Evolutionary conservation across 495 filamentous ascomycete species (phyloP).

Genomic region (Trichocladium antarcticum): DNA sequence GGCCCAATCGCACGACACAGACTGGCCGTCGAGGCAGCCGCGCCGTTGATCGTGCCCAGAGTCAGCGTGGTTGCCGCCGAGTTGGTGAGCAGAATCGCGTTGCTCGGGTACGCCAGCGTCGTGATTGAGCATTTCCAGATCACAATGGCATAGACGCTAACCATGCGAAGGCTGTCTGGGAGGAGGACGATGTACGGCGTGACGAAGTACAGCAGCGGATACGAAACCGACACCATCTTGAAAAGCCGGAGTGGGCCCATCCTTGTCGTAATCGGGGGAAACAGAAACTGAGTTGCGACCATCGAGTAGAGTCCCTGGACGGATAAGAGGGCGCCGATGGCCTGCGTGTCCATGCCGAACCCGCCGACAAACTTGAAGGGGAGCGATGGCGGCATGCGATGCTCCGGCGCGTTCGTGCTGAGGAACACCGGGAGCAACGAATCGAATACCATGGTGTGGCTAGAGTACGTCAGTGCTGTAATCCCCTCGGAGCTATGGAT

Average conservation of each 20-base stretch:
- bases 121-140: conserved; percentile 83
- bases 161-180: conserved; percentile 55
- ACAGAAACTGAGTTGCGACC: conserved; percentile 68
- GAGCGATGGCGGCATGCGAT: conserved; percentile 34
- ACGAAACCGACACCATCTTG: conserved; percentile 63
- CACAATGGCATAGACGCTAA: conserved; percentile 61
- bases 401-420: conserved; percentile 52
- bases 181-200: conserved; percentile 85
- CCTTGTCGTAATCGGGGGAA: conserved; percentile 58
- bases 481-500: neutral
- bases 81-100: conserved; percentile 74
- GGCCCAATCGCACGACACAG: conserved; percentile 79
- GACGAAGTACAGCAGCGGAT: conserved; percentile 78
- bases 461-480: conserved; percentile 16
- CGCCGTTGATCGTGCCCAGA: conserved; percentile 83
- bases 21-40: conserved; percentile 83
- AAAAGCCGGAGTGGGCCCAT: conserved; percentile 73
- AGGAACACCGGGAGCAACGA: conserved; percentile 87
- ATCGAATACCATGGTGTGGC: conserved; percentile 83
- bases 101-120: conserved; percentile 75
- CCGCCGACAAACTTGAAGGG: conserved; percentile 86
- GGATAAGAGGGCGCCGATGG: conserved; percentile 77
- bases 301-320: conserved; percentile 86
- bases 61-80: conserved; percentile 68
- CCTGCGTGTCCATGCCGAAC: conserved; percentile 67